These are phyloP conservation scores for Cicer pinnatifidum DNA, from an alignment of 306 rosid genomes.

Conservation along the genomic window DNA sequence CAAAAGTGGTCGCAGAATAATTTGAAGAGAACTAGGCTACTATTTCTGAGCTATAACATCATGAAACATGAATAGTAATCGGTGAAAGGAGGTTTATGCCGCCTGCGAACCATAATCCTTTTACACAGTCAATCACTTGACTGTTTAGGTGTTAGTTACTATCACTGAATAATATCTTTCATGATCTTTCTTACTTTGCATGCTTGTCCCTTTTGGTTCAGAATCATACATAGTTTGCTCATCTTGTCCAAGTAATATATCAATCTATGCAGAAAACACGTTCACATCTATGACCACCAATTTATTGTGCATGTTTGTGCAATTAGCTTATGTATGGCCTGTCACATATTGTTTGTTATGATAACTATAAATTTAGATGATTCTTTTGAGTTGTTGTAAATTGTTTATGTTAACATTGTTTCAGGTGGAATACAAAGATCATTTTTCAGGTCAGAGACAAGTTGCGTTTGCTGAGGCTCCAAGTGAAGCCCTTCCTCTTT, in stretches of 20 bases:
- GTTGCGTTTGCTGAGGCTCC: conserved; percentile 93
- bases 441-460: conserved; percentile 66
- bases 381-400: conserved; percentile 26
- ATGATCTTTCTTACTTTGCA: conserved; percentile 30
- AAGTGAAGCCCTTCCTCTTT: conserved; percentile 90
- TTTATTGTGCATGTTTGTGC: conserved; percentile 20
- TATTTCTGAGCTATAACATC: conserved; percentile 32
- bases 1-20: conserved; percentile 24
- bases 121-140: conserved; percentile 29
- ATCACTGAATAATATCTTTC: conserved; percentile 14
- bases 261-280: conserved; percentile 36
- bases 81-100: conserved; percentile 21
- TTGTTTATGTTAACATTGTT: conserved; percentile 39
- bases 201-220: conserved; percentile 35
- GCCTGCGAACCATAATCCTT: conserved; percentile 15
- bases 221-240: conserved; percentile 35
- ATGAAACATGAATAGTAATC: conserved; percentile 13
- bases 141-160: conserved; percentile 27
- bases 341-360: conserved; percentile 19
- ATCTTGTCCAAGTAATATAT: conserved; percentile 11
- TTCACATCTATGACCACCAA: conserved; percentile 16
- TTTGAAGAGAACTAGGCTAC: conserved; percentile 18
- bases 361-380: conserved; percentile 10
- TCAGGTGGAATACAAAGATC: conserved; percentile 89
- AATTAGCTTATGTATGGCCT: conserved; percentile 3